Conservation (phyloP, 345 rosid species). For the Eucalyptus paniculata region DNA sequence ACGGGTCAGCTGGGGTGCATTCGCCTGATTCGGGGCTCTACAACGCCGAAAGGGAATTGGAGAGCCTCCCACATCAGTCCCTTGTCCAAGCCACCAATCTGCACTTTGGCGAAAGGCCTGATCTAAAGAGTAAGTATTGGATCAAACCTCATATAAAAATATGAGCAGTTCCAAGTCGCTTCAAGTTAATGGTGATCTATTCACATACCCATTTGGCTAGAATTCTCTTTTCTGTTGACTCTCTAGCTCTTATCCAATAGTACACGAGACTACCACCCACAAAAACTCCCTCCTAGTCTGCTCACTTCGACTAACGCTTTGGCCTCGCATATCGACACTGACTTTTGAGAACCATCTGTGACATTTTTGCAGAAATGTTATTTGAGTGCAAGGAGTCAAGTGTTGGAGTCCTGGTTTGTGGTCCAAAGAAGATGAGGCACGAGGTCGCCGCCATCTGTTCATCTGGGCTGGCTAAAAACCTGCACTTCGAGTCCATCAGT, state of each 20-base stretch:
- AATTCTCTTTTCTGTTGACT: not conserved
- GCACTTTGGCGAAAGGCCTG: conserved; percentile 55
- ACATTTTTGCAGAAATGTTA: conserved; percentile 27
- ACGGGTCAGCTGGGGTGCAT: not conserved
- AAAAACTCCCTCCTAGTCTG: not conserved
- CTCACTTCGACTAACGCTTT: not conserved
- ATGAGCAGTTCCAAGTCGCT: not conserved
- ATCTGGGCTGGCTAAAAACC: conserved; percentile 29
- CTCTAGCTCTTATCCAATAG: not conserved
- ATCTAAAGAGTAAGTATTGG: conserved; percentile 43
- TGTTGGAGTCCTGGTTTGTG: conserved; percentile 61
- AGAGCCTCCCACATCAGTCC: conserved; percentile 46
- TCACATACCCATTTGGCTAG: not conserved
- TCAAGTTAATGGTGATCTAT: not conserved
- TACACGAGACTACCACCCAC: not conserved
- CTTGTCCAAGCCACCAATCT: conserved; percentile 29
- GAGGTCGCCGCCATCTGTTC: conserved; percentile 58
- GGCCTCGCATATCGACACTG: not conserved
- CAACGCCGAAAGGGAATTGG: conserved; percentile 30
- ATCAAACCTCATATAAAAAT: not conserved
- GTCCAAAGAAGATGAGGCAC: conserved; percentile 64
- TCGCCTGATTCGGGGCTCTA: not conserved
- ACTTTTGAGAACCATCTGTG: too few relatives aligned
- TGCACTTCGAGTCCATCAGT: conserved; percentile 66
- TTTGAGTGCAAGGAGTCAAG: conserved; percentile 31